Evolutionary conservation across 768 basidiomycete species (phyloP).

Genomic region (Pulveroboletus sp.): DNA sequence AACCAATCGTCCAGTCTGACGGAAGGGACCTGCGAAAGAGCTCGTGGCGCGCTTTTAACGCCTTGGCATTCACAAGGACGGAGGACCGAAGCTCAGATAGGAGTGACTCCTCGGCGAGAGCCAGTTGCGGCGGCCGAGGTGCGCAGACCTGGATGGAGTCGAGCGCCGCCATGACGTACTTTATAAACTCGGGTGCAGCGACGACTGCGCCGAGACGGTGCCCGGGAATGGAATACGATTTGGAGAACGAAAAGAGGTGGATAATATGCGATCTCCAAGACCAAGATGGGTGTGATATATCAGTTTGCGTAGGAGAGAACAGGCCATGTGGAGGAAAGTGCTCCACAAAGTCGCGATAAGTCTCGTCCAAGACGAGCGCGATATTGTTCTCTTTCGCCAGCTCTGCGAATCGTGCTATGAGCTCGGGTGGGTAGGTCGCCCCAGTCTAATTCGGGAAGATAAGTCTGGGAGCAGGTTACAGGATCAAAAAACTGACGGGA

Average conservation of each 20-base stretch:
- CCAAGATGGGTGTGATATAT: slow-evolving; percentile 12
- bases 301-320: slow-evolving; percentile 34
- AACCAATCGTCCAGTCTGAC: slow-evolving; percentile 53
- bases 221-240: slow-evolving; percentile 76
- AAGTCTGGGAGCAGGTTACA: neutral
- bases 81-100: slow-evolving; percentile 49
- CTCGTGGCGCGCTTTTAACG: slow-evolving; percentile 47
- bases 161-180: slow-evolving; percentile 50
- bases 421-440: slow-evolving; percentile 52
- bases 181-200: slow-evolving; percentile 51
- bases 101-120: slow-evolving; percentile 48
- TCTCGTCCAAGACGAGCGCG: slow-evolving; percentile 81
- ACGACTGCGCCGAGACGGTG: slow-evolving; percentile 73
- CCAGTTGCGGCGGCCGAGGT: slow-evolving; percentile 67
- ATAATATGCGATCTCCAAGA: slow-evolving; percentile 61
- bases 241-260: slow-evolving; percentile 77
- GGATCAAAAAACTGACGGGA: slow-evolving; percentile 39
- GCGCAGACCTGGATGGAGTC: slow-evolving; percentile 82
- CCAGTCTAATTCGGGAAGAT: slow-evolving; percentile 47
- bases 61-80: slow-evolving; percentile 46
- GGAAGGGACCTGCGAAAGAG: slow-evolving; percentile 52
- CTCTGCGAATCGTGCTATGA: slow-evolving; percentile 54
- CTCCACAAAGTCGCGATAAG: slow-evolving; percentile 79
- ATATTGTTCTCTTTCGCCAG: slow-evolving; percentile 52
- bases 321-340: slow-evolving; percentile 49